phyloP scores from a whole-genome alignment of 2,329 filamentous ascomycete genomes.

The Sclerotinia sclerotiorum region DNA sequence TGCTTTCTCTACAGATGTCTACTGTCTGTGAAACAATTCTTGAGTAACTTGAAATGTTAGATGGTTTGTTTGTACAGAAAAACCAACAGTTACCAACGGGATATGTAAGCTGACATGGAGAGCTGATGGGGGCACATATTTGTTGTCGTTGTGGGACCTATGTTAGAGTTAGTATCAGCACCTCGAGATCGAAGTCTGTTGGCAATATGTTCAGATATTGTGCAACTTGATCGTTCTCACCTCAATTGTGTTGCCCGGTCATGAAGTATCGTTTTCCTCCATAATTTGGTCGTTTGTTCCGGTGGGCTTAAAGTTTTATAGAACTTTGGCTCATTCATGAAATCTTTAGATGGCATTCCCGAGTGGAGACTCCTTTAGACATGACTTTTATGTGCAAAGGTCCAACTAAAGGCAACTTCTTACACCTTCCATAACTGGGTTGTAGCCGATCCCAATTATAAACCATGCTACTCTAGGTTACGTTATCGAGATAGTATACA shows the following conservation, averaged over 20 bases:
- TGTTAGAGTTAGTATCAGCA: background rate
- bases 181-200: background rate
- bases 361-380: background rate
- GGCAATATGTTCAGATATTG: background rate
- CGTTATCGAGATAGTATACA: background rate
- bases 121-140: background rate
- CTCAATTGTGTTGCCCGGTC: background rate
- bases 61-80: background rate
- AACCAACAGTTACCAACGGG: background rate
- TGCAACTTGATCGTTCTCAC: background rate
- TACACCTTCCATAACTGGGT: background rate
- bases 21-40: background rate
- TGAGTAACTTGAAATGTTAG: background rate
- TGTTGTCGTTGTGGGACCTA: background rate
- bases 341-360: background rate
- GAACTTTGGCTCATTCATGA: background rate
- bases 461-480: background rate
- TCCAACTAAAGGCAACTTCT: background rate
- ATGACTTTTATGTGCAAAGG: background rate
- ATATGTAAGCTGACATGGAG: background rate
- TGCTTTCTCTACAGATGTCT: background rate
- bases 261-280: background rate
- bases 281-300: too few species aligned
- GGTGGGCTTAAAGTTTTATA: background rate
- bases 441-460: background rate